Evolutionary conservation across 495 filamentous ascomycete species (phyloP), one percentile per base, ranked within the genome.

Genomic region (Penicillium lividum): DNA sequence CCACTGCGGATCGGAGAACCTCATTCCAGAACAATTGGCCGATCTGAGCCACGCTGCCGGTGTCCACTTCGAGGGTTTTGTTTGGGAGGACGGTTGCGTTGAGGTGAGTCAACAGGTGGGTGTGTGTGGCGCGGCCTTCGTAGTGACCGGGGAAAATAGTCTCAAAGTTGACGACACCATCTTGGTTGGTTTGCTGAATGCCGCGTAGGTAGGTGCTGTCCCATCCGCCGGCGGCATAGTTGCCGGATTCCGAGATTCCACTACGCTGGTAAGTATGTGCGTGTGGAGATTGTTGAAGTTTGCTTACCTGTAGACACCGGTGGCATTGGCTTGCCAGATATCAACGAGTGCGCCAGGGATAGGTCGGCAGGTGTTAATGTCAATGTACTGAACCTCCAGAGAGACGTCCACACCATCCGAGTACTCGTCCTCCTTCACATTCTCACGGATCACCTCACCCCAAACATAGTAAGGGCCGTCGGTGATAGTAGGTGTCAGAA

Each of bases 1-100:
- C 81, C 40, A 89, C 82, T 34, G 75, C 77, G 10, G 61, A 68
- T 58, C 83, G 78, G 18, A 87, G 77, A 31, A 73, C 76, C 62
- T 88, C 78, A 53, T 83, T 82, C 70, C 81, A 89, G 80, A 85
- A 89, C 13, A 88, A 59, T 67, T 89, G 85, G 40, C 72, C 72
- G 44, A 72, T 75, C 47, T 75, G 70, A 4, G 68, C 65, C 34
- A 75, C 59, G 42, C 67, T 73, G 53, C 72, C 72, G 40, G 65
- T 72, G 46, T 63, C 72, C 13, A 56, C 85, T 73, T 77, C 67
- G 31, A 81, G 76, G 31, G 73, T 73, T 44, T 76, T 79, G 71
- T 85, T 83, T 7, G 72, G 62, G 46, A 76, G 68, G 11, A 77
- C 62, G 31, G 69, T 81, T 13, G 75, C 70, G 57, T 77, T 76